Percentiles rank a stretch among this genome's conserved stretches.
These are phyloP conservation scores for Leptographium procerum DNA, from an alignment of 2,329 filamentous ascomycete genomes.

Conservation along the genomic window DNA sequence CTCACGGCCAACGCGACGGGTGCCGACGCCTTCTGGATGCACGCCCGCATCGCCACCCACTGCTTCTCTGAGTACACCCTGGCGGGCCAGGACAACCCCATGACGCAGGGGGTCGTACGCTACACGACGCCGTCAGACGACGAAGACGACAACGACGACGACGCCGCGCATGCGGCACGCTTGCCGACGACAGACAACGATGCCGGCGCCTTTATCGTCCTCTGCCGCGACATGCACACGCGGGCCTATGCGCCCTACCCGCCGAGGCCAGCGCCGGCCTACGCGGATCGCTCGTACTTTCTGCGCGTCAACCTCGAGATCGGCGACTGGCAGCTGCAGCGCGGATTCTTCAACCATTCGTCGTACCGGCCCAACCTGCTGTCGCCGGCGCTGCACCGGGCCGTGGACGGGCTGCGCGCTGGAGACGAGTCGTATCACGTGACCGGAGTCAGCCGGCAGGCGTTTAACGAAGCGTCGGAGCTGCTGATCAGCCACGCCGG, in stretches of 20 bases:
- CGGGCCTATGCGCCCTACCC: constrained; percentile 32
- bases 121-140: constrained; percentile 23
- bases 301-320: constrained; percentile 49
- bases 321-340: constrained; percentile 43
- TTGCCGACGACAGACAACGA: constrained; percentile 24
- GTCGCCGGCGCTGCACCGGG: constrained; percentile 37
- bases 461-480: constrained; percentile 28
- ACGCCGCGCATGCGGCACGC: background rate
- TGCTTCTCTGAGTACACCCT: constrained; percentile 44
- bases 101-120: constrained; percentile 36
- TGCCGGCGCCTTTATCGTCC: constrained; percentile 22
- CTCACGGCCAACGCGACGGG: constrained; percentile 46
- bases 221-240: constrained; percentile 40
- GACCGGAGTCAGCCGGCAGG: constrained; percentile 40
- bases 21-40: constrained; percentile 48
- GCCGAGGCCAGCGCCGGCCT: constrained; percentile 27
- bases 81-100: constrained; percentile 28
- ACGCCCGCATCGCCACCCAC: constrained; percentile 48
- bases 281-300: constrained; percentile 41
- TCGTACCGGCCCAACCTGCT: constrained; percentile 38
- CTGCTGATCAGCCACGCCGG: constrained; percentile 52
- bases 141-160: too few species aligned
- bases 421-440: constrained; percentile 35
- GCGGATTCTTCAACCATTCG: constrained; percentile 46
- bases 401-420: constrained; percentile 30